phyloP scores from a whole-genome alignment of 2,329 filamentous ascomycete genomes.

The Parafenestella ontariensis region DNA sequence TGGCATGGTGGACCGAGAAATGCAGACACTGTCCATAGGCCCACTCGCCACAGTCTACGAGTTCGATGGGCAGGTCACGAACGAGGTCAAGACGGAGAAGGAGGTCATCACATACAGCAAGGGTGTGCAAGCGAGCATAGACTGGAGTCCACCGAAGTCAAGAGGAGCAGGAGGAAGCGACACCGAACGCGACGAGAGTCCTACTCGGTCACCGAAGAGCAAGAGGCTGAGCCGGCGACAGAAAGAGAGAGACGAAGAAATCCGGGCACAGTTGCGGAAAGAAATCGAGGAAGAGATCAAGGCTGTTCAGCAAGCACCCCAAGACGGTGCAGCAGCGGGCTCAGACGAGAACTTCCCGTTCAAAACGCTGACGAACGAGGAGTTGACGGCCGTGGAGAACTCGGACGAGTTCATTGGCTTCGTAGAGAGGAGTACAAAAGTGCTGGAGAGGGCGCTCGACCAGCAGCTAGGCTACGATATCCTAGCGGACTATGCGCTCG shows the following conservation, averaged over 20 bases:
- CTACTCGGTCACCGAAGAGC: constrained; percentile 60
- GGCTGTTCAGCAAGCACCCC: constrained; percentile 61
- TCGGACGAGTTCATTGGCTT: constrained; percentile 96
- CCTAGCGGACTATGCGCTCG: constrained; percentile 89
- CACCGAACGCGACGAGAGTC: constrained; percentile 68
- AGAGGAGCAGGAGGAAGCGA: constrained; percentile 61
- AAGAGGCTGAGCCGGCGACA: constrained; percentile 82
- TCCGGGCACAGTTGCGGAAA: constrained; percentile 80
- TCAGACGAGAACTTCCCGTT: constrained; percentile 71
- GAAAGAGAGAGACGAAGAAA: constrained; percentile 84
- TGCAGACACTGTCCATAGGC: constrained; percentile 76
- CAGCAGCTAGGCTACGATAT: constrained; percentile 97
- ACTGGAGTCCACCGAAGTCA: constrained; percentile 66
- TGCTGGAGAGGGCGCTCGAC: constrained; percentile 93
- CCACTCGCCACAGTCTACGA: constrained; percentile 81
- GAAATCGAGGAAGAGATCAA: constrained; percentile 94
- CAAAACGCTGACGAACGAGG: constrained; percentile 80
- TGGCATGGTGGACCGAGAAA: constrained; percentile 51
- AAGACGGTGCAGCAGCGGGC: constrained; percentile 48
- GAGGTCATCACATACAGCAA: constrained; percentile 98
- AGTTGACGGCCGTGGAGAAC: constrained; percentile 86
- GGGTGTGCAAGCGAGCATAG: constrained; percentile 87
- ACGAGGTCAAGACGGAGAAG: constrained; percentile 66
- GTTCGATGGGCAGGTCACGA: constrained; percentile 75
- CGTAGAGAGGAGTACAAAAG: constrained; percentile 92